Evolutionary conservation across 139 green algal genomes (phyloP).

Genomic region (Volvox africanus): DNA sequence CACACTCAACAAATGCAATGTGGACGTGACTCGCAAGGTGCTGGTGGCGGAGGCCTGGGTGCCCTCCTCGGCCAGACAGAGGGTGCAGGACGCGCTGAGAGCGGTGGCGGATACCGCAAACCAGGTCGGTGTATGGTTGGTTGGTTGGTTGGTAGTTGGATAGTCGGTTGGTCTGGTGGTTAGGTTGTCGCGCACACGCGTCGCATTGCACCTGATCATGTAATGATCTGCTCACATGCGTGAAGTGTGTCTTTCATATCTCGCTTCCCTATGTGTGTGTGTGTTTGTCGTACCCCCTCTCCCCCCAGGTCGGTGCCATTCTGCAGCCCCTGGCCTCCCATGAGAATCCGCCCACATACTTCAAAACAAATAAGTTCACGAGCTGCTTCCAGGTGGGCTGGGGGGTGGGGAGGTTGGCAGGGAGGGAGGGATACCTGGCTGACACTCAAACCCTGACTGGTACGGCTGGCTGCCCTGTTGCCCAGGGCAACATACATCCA

Average conservation of each 20-base stretch:
- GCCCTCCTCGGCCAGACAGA: slow-evolving; percentile 67
- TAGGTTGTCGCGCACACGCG: neutral
- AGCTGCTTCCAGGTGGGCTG: slow-evolving; percentile 86
- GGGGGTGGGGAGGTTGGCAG: neutral
- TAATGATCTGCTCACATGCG: too few relatives aligned
- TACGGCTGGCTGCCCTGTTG: too few relatives aligned
- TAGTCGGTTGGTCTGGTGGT: neutral
- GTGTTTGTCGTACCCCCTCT: neutral
- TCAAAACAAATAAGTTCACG: slow-evolving; percentile 92
- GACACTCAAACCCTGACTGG: too few relatives aligned
- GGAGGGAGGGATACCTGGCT: neutral
- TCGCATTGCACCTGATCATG: too few relatives aligned
- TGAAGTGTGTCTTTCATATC: too few relatives aligned
- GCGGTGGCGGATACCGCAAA: slow-evolving; percentile 61
- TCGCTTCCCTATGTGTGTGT: neutral
- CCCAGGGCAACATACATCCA: too few relatives aligned
- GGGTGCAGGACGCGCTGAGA: slow-evolving; percentile 82
- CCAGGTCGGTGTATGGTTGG: slow-evolving; percentile 45
- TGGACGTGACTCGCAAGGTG: slow-evolving; percentile 95
- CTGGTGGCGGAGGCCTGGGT: slow-evolving; percentile 97
- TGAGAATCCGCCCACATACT: slow-evolving; percentile 95
- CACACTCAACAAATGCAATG: slow-evolving; percentile 95
- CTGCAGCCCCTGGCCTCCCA: slow-evolving; percentile 88
- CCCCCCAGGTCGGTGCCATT: slow-evolving; percentile 82
- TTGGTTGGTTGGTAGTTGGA: too few relatives aligned